Conservation (phyloP, 306 rosid genomes). For the Cucumis melo region DNA sequence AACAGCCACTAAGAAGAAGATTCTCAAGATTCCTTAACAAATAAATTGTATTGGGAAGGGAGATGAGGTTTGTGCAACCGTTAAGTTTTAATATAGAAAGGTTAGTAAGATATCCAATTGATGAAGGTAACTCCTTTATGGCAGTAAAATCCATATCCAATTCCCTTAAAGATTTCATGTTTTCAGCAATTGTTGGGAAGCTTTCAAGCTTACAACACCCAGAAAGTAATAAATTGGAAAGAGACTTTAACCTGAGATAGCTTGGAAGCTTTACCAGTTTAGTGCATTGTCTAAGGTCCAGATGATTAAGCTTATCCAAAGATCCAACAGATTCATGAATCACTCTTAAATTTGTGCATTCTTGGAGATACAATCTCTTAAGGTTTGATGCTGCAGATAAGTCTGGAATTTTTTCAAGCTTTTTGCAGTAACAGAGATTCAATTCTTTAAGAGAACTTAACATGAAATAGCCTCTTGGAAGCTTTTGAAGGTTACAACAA, state of each 20-base stretch:
- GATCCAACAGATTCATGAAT: neutral
- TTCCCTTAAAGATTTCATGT: neutral
- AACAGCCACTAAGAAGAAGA: neutral
- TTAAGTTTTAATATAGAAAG: rapidly evolving
- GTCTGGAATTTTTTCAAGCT: neutral
- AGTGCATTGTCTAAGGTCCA: neutral
- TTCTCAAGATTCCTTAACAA: neutral
- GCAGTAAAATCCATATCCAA: neutral
- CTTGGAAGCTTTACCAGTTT: neutral
- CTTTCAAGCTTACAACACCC: neutral
- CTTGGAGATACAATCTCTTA: neutral
- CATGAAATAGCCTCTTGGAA: neutral
- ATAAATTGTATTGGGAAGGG: neutral
- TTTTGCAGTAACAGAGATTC: neutral
- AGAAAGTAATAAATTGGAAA: rapidly evolving
- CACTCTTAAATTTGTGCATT: neutral
- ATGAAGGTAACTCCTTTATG: neutral
- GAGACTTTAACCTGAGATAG: neutral
- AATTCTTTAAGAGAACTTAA: neutral
- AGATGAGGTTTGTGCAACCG: neutral
- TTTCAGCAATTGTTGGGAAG: neutral
- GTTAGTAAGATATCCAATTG: neutral
- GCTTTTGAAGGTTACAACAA: neutral
- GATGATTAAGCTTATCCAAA: neutral
- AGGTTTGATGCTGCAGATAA: neutral